These are phyloP conservation scores for Penicillium sp. DNA, from an alignment of 2,329 filamentous ascomycete genomes.

Conservation along the genomic window DNA sequence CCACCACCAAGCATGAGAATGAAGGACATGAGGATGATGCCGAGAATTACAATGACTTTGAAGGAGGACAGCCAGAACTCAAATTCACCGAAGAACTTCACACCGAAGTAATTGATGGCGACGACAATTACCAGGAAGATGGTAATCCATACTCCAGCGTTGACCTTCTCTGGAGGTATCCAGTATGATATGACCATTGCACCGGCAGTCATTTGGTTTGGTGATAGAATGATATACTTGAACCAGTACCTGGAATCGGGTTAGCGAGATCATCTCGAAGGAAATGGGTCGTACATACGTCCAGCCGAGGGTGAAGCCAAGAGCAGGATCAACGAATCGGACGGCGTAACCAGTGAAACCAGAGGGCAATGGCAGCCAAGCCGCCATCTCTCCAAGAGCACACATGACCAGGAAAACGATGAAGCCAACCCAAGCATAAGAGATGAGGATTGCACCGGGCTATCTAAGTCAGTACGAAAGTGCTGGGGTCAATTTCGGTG, in stretches of 20 bases:
- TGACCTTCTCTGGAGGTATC: constrained; percentile 63
- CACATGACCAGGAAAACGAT: constrained; percentile 80
- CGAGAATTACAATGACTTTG: constrained; percentile 66
- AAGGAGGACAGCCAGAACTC: constrained; percentile 59
- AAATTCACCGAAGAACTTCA: constrained; percentile 68
- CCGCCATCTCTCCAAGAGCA: constrained; percentile 78
- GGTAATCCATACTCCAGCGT: constrained; percentile 76
- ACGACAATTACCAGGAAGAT: constrained; percentile 64
- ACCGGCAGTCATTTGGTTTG: constrained; percentile 80
- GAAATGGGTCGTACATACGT: constrained; percentile 45
- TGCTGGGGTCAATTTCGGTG: background rate
- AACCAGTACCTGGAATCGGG: constrained; percentile 51
- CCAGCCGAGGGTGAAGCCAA: constrained; percentile 76
- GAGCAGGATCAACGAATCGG: constrained; percentile 74
- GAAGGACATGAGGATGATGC: constrained; percentile 63
- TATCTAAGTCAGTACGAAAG: constrained; percentile 13
- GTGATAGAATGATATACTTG: constrained; percentile 81
- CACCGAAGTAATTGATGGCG: constrained; percentile 67
- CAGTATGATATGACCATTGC: constrained; percentile 77
- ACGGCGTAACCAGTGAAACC: constrained; percentile 80
- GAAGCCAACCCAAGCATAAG: constrained; percentile 44
- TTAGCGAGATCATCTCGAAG: background rate
- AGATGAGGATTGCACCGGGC: constrained; percentile 43
- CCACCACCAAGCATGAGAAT: constrained; percentile 65
- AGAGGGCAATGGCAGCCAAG: constrained; percentile 73